phyloP scores from a whole-genome alignment of 1,284 basidiomycete species.

The Retiboletus flavoniger region DNA sequence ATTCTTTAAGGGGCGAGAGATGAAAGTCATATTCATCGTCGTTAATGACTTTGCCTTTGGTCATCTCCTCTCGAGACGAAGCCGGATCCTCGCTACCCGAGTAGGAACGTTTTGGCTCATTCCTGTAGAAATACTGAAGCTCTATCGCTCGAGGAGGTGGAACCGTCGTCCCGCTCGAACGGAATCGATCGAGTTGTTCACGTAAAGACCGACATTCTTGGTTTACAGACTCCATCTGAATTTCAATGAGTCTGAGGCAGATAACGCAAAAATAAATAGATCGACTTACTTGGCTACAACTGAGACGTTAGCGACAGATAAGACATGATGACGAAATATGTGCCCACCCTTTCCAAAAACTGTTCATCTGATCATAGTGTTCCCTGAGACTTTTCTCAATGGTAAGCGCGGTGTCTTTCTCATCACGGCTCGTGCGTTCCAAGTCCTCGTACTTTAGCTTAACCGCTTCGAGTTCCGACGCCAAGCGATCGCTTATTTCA shows the following conservation, averaged over 20 bases:
- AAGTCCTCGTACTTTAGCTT: constrained; percentile 30
- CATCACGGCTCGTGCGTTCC: constrained; percentile 32
- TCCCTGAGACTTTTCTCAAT: constrained; percentile 38
- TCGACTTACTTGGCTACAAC: constrained; percentile 41
- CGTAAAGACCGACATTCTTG: constrained; percentile 34
- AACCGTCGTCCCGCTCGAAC: constrained; percentile 18
- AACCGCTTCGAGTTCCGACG: constrained; percentile 28
- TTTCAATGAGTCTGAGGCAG: constrained; percentile 11
- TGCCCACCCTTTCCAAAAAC: constrained; percentile 40
- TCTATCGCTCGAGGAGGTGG: constrained; percentile 28
- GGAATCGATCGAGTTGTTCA: constrained; percentile 28
- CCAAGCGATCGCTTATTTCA: constrained; percentile 31
- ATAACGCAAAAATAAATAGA: neutral
- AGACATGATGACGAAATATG: constrained; percentile 5
- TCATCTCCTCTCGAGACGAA: constrained; percentile 23
- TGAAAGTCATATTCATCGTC: constrained; percentile 38
- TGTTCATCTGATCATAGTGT: constrained; percentile 36
- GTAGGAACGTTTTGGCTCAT: constrained; percentile 25
- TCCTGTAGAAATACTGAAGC: constrained; percentile 31
- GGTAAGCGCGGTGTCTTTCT: constrained; percentile 37
- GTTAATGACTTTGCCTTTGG: constrained; percentile 29
- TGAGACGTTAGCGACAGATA: constrained; percentile 17
- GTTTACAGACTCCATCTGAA: constrained; percentile 35
- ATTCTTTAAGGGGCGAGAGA: constrained; percentile 40
- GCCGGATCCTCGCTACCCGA: constrained; percentile 25